Base-by-base conservation (phyloP, 148 eudicot genomes). In the Pouteria glomerata region DNA sequence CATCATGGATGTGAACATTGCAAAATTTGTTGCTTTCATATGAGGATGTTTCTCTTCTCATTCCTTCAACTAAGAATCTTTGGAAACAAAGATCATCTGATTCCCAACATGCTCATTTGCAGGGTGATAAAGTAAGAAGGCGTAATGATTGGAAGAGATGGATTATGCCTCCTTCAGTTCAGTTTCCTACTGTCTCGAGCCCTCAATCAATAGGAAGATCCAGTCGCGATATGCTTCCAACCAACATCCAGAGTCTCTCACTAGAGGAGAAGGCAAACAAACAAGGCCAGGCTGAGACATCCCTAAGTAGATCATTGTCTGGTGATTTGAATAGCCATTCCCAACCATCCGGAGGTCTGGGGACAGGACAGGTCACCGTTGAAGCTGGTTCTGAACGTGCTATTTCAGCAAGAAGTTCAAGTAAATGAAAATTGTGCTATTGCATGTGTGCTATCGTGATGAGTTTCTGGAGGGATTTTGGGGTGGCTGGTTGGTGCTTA, bases 221-320 rank as follows among this genome's bases (percentile, higher is more conserved):
- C 3, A 45, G 63, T 66, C 69, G 52, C 34, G 81, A 82, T 53
- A 58, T 58, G 63, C 73, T 84, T 53, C 41, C 82, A 48, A 66
- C 77, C 65, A 80, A 70, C 47, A 31, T 84, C 51, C 86, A 82
- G 68, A 77, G 75, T 73, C 23, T 90, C 61, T 61, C 85, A 42
- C 58, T 87, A 29, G 83, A 83, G 57, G 86, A 87, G 34, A 81
- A 68, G 77, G 48, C 69, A 71, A 74, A 18, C 62, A 74, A 62
- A 13, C 64, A 68, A 65, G 83, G 33, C 57, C 57, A 29, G 14
- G 74, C 79, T 48, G 80, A 57, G 26, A 31, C 59, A 14, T 67
- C 52, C 24, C 51, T 34, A 21, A 75, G 78, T 24, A 68, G 75
- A 76, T 80, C 83, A 42, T 78, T 75, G 18, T 83, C 91, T 1